Evolutionary conservation across 805 yeast species (phyloP).

Genomic region (Cyberlindnera saturnus): DNA sequence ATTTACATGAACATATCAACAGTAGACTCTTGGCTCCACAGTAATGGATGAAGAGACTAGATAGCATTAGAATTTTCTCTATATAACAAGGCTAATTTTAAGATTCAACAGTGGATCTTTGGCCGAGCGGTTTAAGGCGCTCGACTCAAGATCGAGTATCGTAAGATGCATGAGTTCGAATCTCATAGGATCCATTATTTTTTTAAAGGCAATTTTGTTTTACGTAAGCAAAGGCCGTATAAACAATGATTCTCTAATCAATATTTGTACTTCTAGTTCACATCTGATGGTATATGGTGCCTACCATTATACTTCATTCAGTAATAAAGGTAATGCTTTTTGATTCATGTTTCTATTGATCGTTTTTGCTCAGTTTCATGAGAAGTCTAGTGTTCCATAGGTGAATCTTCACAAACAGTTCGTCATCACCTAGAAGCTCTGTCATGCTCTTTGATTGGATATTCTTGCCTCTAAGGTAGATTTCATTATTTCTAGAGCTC

Average conservation of each 20-base stretch:
- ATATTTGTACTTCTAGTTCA: too few species aligned
- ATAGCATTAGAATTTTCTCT: too few species aligned
- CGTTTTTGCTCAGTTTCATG: slow-evolving; percentile 21
- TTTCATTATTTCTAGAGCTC: slow-evolving; percentile 32
- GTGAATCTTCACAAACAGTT: slow-evolving; percentile 52
- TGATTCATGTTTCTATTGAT: neutral
- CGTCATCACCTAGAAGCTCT: slow-evolving; percentile 48
- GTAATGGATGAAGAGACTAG: too few species aligned
- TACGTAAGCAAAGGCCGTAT: too few species aligned
- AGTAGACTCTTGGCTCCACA: too few species aligned
- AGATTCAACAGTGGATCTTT: slow-evolving; percentile 13
- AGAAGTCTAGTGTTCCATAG: slow-evolving; percentile 56
- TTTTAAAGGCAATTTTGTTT: neutral
- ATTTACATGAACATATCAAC: too few species aligned
- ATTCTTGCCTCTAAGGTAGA: slow-evolving; percentile 49
- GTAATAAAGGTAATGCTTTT: too few species aligned
- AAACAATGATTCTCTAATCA: too few species aligned
- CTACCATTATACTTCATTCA: too few species aligned
- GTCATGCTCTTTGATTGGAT: slow-evolving; percentile 51
- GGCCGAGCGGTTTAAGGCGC: slow-evolving; percentile 23
- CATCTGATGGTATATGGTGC: too few species aligned
- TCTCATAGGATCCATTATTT: slow-evolving; percentile 19
- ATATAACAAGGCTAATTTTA: too few species aligned
- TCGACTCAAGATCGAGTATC: slow-evolving; percentile 21
- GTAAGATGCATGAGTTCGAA: slow-evolving; percentile 21